Conservation (phyloP, 805 yeast species). For the Debaryomyces maramus region DNA sequence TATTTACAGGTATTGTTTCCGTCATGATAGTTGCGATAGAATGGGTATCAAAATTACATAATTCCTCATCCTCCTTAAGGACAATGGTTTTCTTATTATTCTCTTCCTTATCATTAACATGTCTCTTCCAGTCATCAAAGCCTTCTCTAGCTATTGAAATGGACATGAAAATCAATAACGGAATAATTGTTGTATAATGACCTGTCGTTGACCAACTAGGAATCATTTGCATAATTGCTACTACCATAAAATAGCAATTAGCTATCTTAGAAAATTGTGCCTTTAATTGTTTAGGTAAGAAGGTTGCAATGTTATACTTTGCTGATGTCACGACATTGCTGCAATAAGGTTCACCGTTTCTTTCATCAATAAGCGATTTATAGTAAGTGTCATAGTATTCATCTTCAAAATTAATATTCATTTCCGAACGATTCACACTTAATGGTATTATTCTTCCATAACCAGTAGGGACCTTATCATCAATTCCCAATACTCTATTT, state of each 20-base stretch:
- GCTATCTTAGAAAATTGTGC: slow-evolving; percentile 95
- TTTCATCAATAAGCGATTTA: slow-evolving; percentile 61
- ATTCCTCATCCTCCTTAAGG: slow-evolving; percentile 31
- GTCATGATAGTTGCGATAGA: slow-evolving; percentile 40
- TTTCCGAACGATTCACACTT: slow-evolving; percentile 40
- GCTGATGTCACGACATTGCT: slow-evolving; percentile 81
- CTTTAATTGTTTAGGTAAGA: slow-evolving; percentile 81
- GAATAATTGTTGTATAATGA: slow-evolving; percentile 88
- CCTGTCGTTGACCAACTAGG: slow-evolving; percentile 99
- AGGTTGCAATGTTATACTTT: slow-evolving; percentile 75
- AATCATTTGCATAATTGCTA: slow-evolving; percentile 91
- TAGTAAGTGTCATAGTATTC: slow-evolving; percentile 21
- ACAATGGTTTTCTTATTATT: slow-evolving; percentile 49
- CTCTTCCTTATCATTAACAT: slow-evolving; percentile 80
- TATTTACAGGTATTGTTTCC: slow-evolving; percentile 29
- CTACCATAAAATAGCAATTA: slow-evolving; percentile 83
- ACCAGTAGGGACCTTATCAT: slow-evolving; percentile 51
- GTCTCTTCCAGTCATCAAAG: slow-evolving; percentile 88
- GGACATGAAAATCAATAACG: slow-evolving; percentile 79
- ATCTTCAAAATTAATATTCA: slow-evolving; percentile 29
- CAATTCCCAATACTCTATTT: slow-evolving; percentile 46
- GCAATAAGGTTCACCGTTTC: slow-evolving; percentile 60
- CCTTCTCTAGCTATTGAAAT: slow-evolving; percentile 93
- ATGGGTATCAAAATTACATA: slow-evolving; percentile 33
- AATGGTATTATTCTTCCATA: slow-evolving; percentile 81